Evolutionary conservation across 805 yeast species (phyloP).

Genomic region (Yamadazyma paraphyllophila): DNA sequence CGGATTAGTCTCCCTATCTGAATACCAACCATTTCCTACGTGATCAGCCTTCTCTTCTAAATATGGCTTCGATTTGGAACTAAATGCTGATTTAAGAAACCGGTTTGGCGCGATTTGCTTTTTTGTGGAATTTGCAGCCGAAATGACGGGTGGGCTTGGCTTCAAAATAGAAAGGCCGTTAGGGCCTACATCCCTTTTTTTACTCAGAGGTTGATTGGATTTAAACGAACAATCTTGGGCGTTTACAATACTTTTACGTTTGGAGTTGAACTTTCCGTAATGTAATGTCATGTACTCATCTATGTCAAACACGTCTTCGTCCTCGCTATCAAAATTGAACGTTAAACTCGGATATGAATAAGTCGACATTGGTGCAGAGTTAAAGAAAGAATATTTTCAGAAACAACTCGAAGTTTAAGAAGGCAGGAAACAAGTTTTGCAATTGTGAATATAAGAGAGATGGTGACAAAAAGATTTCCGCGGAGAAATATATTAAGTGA

Average conservation of each 20-base stretch:
- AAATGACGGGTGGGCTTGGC: background rate
- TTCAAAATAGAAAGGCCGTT: background rate
- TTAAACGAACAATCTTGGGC: no score
- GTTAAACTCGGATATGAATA: background rate
- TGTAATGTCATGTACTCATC: conserved; percentile 2
- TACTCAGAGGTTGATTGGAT: no score
- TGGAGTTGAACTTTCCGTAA: background rate
- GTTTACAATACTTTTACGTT: background rate
- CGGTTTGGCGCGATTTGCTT: background rate
- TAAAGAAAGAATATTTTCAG: no score
- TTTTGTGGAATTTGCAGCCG: background rate
- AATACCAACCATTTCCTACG: no score
- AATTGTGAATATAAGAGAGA: background rate
- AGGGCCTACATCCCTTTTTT: no score
- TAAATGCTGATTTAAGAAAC: background rate
- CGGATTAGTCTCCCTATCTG: no score
- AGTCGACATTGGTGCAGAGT: background rate
- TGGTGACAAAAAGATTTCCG: background rate
- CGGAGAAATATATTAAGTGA: background rate
- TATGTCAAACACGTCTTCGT: conserved; percentile 1
- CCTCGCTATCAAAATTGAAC: background rate
- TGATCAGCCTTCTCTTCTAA: no score
- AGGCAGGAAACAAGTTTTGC: background rate
- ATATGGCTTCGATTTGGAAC: no score
- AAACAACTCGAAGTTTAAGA: background rate